These are phyloP conservation scores for Butyriboletus loyo DNA, from an alignment of 768 basidiomycete genomes.

Conservation along the genomic window DNA sequence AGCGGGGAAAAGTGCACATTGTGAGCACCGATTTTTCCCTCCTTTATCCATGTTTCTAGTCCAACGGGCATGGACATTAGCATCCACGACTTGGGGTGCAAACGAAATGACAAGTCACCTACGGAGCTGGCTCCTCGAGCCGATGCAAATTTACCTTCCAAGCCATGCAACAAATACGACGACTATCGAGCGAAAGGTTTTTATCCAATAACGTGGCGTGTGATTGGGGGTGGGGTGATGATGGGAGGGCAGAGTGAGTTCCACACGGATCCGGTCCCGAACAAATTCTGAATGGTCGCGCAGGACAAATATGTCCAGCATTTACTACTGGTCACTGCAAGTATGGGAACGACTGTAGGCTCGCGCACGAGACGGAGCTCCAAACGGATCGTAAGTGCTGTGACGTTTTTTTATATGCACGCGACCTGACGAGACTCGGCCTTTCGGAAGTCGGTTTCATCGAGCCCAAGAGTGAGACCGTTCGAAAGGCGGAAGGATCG, in stretches of 20 bases:
- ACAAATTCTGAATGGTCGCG: background rate
- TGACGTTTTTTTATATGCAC: background rate
- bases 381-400: constrained; percentile 21
- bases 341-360: constrained; percentile 26
- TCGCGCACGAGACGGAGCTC: constrained; percentile 29
- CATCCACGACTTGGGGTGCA: constrained; percentile 39
- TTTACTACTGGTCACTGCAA: constrained; percentile 25
- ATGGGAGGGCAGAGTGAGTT: constrained; percentile 44
- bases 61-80: constrained; percentile 28
- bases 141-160: constrained; percentile 21
- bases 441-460: constrained; percentile 17
- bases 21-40: constrained; percentile 35
- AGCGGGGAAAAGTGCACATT: constrained; percentile 58
- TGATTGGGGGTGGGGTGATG: constrained; percentile 76
- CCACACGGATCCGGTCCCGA: background rate
- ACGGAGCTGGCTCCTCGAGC: constrained; percentile 4
- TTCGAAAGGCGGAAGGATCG: background rate
- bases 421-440: background rate
- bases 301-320: constrained; percentile 27
- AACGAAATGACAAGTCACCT: background rate
- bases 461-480: constrained; percentile 2
- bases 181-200: constrained; percentile 45
- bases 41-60: background rate
- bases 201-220: constrained; percentile 71
- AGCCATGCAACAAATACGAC: constrained; percentile 31